Conservation (phyloP, 2,329 filamentous ascomycete species). For the Chaetomiaceae sp. region DNA sequence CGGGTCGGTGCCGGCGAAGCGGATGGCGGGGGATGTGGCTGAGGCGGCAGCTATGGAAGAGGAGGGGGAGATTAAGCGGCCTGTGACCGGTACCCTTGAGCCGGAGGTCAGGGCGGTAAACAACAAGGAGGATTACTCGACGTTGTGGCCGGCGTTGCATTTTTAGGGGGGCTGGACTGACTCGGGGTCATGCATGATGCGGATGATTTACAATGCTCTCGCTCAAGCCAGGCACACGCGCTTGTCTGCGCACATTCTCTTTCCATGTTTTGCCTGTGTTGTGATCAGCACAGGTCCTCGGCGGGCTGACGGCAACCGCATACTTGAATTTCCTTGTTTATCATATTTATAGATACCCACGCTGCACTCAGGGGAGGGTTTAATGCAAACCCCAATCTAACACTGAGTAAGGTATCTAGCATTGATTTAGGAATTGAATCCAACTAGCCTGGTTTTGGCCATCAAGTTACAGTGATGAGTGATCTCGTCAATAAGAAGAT, state of each 20-base stretch:
- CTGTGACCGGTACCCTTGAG: constrained; percentile 16
- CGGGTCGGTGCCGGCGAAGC: constrained; percentile 19
- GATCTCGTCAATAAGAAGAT: no score
- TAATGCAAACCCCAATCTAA: not conserved
- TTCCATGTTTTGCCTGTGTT: not conserved
- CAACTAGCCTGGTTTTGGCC: no score
- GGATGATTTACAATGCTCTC: not conserved
- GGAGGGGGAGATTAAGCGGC: constrained; percentile 13
- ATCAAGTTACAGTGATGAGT: no score
- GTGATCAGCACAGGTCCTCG: not conserved
- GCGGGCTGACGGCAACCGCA: not conserved
- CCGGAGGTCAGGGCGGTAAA: constrained; percentile 19
- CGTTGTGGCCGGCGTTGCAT: constrained; percentile 28
- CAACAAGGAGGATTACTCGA: constrained; percentile 25
- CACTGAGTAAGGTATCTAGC: not conserved
- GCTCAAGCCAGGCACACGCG: not conserved
- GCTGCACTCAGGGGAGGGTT: not conserved
- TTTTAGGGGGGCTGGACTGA: constrained; percentile 13
- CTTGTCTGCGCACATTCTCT: not conserved
- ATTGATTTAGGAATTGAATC: not conserved
- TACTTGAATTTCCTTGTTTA: no score
- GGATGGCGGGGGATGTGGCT: constrained; percentile 15
- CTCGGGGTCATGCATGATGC: not conserved
- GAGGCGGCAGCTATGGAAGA: constrained; percentile 12
- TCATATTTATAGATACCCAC: constrained; percentile 9